Conservation (phyloP, 768 basidiomycete genomes). For the Antrodiella citrinella region DNA sequence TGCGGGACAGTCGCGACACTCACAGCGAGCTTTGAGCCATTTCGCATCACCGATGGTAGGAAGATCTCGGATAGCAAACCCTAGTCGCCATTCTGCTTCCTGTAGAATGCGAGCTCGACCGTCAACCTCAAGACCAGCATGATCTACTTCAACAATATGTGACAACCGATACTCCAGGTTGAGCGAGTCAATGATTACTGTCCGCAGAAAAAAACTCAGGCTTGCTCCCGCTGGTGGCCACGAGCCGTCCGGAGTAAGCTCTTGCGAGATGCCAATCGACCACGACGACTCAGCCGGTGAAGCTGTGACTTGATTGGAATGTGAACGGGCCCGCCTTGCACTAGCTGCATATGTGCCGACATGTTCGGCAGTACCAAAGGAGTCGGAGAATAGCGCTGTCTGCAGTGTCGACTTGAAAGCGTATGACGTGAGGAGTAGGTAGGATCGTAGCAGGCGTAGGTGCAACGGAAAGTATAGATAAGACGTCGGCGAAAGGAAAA, state of each 20-base stretch:
- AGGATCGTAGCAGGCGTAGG: conserved; percentile 61
- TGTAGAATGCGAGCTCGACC: conserved; percentile 22
- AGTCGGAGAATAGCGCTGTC: conserved; percentile 71
- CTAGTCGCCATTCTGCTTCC: conserved; percentile 72
- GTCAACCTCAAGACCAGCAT: conserved; percentile 3
- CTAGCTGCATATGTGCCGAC: not conserved
- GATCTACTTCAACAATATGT: not conserved
- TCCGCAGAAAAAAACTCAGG: conserved; percentile 73
- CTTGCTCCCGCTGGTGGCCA: conserved; percentile 90
- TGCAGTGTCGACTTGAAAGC: conserved; percentile 66
- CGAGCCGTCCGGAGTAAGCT: conserved; percentile 60
- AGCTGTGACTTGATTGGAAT: not conserved
- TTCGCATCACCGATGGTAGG: conserved; percentile 57
- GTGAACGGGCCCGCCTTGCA: not conserved
- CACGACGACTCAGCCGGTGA: conserved; percentile 21
- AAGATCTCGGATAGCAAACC: conserved; percentile 77
- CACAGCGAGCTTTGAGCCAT: conserved; percentile 80
- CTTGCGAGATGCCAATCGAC: conserved; percentile 68
- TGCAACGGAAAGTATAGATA: conserved; percentile 58
- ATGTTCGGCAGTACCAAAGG: conserved; percentile 31
- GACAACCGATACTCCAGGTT: conserved; percentile 22
- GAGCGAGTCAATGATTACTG: conserved; percentile 79
- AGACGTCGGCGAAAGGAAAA: conserved; percentile 56
- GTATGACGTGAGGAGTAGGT: conserved; percentile 64
- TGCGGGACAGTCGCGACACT: conserved; percentile 23